Base-by-base conservation (phyloP, 139 green algal genomes). In the Picochlorum sp. region DNA sequence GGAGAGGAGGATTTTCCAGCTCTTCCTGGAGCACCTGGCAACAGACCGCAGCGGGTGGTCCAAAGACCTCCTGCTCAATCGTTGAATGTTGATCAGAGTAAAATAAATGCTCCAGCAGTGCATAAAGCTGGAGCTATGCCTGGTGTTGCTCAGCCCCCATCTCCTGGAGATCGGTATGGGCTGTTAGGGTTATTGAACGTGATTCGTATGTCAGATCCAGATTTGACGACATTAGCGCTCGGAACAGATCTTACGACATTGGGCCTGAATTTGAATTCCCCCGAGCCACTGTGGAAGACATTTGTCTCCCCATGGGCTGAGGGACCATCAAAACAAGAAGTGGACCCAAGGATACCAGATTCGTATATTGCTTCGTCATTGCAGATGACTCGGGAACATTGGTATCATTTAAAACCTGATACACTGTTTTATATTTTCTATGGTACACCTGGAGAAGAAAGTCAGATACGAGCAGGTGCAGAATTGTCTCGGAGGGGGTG, bases 371-470 rank as follows among this genome's bases (percentile, higher is more conserved):
- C 88, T 66, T 78, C 75, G 4, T 81, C 85, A 14, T 82, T 87
- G 31, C 75, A 87, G 18, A 69, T 95, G 65, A 73, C 90, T 72
- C 85, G 87, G 0, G 88, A 81, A n/a, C 90, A 95, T 73, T 88
- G 98, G 55, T 66, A 72, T 18, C 95, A 95, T 71, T 97, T 99
- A 70, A 91, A 95, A 77, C 83, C 90, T 62, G 93, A 99, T 60
- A 98, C 93, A 20, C 81, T 99, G 34, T 97, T 99, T 75, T 99
- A 97, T 84, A 88, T 96, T 56, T 98, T 97, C 67, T 97, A 97
- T 75, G 84, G 71, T 51, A 81, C 82, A 72, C 81, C 85, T 7
- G 71, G 74, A n/a, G 86, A 95, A 47, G 86, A 95, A 74, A 83
- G 84, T 18, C 92, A 98, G 82, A 63, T 97, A 28, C 85, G 86